Evolutionary conservation across 345 rosid genomes (phyloP), one percentile per base, ranked within the genome.

Genomic region (Sisymbrium altissimum): DNA sequence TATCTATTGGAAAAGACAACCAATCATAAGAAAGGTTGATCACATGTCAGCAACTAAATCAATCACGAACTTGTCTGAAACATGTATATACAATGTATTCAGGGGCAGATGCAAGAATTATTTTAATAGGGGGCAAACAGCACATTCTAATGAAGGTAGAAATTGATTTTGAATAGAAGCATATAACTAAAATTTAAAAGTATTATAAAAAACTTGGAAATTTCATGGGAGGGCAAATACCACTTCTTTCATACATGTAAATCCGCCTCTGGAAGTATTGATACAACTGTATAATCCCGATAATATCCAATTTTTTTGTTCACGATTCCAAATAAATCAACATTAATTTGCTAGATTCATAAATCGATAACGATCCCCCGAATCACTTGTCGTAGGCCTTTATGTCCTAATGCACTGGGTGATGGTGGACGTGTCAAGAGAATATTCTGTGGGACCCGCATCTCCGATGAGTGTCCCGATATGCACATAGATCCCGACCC

Each of bases 401-500:
- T 56, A 32, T 5, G 74, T 61, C 79, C 79, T 53, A 68, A 43
- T 15, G 62, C 17, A 68, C 45, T 61, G 32, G 62, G 79, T 40
- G 69, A 41, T 32, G 74, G 56, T 41, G 74, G 79, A 61, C 56
- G 64, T 60, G 48, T 52, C 32, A 68, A 49, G 0, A 21, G 21
- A 33, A 52, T 69, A 75, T 75, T 52, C n/a, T 40, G 32, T 32
- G 74, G 79, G 14, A 75, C 25, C 21, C 5, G 40, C 56, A 75
- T 75, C 46, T 94, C 97, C 8, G 77, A 41, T 1, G 97, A 89
- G 68, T 89, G 89, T 23, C 95, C 88, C 3, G 95, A 86, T 68
- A 88, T 88, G 84, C 95, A 87, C 71, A 91, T 90, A 7, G 86
- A 62, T 9, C 97, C 97, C 0, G 88, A 67, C 30, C 87, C 96